Base-by-base conservation (phyloP, 2,329 filamentous ascomycete genomes). In the Colletotrichum ledebouriae region DNA sequence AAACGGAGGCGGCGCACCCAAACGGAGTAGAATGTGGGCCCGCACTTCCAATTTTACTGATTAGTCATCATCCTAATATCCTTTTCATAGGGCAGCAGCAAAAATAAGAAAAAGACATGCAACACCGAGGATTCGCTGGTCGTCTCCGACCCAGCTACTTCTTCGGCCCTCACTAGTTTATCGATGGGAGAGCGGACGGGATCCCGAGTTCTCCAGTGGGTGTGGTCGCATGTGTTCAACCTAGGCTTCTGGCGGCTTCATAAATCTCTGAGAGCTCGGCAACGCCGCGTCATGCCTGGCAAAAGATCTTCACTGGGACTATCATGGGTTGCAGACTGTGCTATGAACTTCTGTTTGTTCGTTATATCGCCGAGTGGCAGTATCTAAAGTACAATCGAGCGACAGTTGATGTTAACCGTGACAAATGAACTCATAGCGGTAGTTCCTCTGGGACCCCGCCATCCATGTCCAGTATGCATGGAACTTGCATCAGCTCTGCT, bases 301-400 rank as follows among this genome's bases (percentile, higher is more conserved):
- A 4, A 4, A 11, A 39, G 6, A 15, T 39, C 37, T 39, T 39
- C 11, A 15, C 37, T 11, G 13, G 37, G 13, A 39, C 37, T 39
- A 39, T 12, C 11, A 39, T 1, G 37, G 37, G 37, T 7, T 29
- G 33, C 49, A 17, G 12, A 11, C 34, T 29, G 25, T 25, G 37
- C 20, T 47, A 29, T 20, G 29, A 63, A 39, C 46, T 29, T 67
- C 46, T 55, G 25, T 22, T 47, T 57, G 47, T 59, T 60, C 20
- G 33, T 55, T 56, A 39, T 44, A 42, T 41, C 41, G 60, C 65
- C 33, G 39, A 52, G 42, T n/a, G 62, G 56, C 56, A 56, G 52
- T n/a, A 60, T 56, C 62, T 66, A 66, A 42, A 42, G 50, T 69
- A 69, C 62, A 69, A 20, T 44, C 13, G 39, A 66, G 49, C 34